These are phyloP conservation scores for Paecilomyces variotii DNA, from an alignment of 2,329 filamentous ascomycete species.

Conservation along the genomic window DNA sequence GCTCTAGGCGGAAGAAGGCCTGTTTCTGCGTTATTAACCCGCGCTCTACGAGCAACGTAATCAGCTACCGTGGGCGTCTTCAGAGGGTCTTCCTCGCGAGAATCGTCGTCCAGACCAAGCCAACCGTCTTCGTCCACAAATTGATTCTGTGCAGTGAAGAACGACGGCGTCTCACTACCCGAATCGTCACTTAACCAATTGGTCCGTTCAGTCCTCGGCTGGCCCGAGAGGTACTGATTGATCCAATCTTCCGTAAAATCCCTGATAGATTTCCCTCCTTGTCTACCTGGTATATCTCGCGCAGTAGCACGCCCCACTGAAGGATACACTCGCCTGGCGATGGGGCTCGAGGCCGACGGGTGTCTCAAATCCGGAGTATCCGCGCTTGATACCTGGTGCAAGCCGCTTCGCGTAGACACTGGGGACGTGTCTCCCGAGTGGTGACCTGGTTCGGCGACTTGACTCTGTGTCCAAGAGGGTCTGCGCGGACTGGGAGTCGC, in stretches of 20 bases:
- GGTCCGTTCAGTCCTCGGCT: slow-evolving; percentile 59
- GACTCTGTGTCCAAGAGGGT: slow-evolving; percentile 31
- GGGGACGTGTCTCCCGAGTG: slow-evolving; percentile 28
- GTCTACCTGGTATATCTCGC: slow-evolving; percentile 15
- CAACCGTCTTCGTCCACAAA: slow-evolving; percentile 36
- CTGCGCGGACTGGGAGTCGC: slow-evolving; percentile 49
- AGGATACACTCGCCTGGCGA: slow-evolving; percentile 15
- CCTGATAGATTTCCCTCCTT: slow-evolving; percentile 29
- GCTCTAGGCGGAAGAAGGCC: slow-evolving; percentile 15
- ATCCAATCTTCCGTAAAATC: slow-evolving; percentile 81
- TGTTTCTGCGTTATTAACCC: slow-evolving; percentile 9
- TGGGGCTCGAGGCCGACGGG: slow-evolving; percentile 16
- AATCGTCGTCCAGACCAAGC: slow-evolving; percentile 34
- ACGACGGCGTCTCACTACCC: slow-evolving; percentile 65
- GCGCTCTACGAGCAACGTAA: slow-evolving; percentile 21
- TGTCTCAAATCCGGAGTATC: slow-evolving; percentile 20
- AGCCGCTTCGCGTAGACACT: slow-evolving; percentile 19
- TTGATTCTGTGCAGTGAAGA: slow-evolving; percentile 33
- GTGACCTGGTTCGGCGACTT: slow-evolving; percentile 38
- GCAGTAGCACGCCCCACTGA: slow-evolving; percentile 19
- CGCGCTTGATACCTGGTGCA: slow-evolving; percentile 14
- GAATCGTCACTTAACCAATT: slow-evolving; percentile 80
- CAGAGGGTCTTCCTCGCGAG: slow-evolving; percentile 28
- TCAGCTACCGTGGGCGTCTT: slow-evolving; percentile 33
- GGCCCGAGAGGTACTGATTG: slow-evolving; percentile 68